Conservation (phyloP, 495 filamentous ascomycete species). For the Friedmanniomyces simplex region DNA sequence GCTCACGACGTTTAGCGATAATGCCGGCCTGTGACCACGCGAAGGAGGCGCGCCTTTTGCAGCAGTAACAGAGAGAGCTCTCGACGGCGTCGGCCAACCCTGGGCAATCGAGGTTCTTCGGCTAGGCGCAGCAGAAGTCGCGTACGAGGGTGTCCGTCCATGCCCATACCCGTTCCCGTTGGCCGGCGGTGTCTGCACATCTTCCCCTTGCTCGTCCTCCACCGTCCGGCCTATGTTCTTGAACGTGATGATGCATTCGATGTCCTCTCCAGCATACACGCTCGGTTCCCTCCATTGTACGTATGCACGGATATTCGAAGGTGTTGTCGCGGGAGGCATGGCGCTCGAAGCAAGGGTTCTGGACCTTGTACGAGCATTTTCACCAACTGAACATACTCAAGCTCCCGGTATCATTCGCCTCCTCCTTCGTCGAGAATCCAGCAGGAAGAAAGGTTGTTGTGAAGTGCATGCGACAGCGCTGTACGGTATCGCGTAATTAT, state of each 20-base stretch:
- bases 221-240: conserved; percentile 88
- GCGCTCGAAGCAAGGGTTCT: neutral
- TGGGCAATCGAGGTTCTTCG: conserved; percentile 13
- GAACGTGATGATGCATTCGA: conserved; percentile 93
- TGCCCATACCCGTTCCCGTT: conserved; percentile 28
- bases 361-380: neutral
- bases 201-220: conserved; percentile 30
- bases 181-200: conserved; percentile 14
- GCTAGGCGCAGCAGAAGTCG: conserved; percentile 4
- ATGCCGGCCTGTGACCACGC: conserved; percentile 47
- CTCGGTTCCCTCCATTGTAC: conserved; percentile 84
- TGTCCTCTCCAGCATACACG: conserved; percentile 88
- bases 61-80: conserved; percentile 16
- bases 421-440: neutral
- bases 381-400: neutral
- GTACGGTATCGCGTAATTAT: too few species aligned
- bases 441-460: neutral
- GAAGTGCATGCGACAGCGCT: too few species aligned
- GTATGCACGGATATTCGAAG: conserved; percentile 77
- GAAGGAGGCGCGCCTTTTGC: conserved; percentile 23
- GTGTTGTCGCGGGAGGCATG: conserved; percentile 15
- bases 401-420: neutral
- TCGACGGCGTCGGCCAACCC: neutral
- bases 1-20: conserved; percentile 47
- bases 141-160: conserved; percentile 11